Conservation (phyloP, 176 grass and related monocot species). For the Ampelocalamus luodianensis region DNA sequence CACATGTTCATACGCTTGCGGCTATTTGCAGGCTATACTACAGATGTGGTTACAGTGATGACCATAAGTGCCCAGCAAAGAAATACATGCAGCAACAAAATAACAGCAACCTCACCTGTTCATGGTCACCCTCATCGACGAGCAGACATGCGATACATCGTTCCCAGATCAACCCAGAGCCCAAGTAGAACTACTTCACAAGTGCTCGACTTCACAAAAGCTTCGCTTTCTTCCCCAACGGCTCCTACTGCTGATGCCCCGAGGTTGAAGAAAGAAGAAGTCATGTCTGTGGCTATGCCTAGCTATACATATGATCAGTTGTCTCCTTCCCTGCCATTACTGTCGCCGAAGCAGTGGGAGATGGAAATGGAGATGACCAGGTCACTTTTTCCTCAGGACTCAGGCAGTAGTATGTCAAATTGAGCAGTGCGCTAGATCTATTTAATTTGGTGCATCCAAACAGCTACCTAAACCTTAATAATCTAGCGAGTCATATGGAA, state of each 20-base stretch:
- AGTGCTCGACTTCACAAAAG: conserved; percentile 43
- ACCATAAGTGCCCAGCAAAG: conserved; percentile 49
- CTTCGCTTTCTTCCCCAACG: conserved; percentile 26
- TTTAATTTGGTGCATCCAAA: not conserved
- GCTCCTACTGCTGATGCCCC: not conserved
- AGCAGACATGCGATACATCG: conserved; percentile 48
- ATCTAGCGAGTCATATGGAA: not conserved
- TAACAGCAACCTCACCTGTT: conserved; percentile 23
- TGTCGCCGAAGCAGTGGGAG: not conserved
- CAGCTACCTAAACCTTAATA: not conserved
- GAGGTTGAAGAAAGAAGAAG: conserved; percentile 26
- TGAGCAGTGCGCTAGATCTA: not conserved
- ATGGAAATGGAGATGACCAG: conserved; percentile 24
- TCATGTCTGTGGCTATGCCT: not conserved
- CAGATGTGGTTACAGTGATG: conserved; percentile 48
- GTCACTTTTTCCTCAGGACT: not conserved
- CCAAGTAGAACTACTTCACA: conserved; percentile 28
- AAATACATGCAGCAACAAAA: conserved; percentile 56
- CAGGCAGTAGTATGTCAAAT: not conserved
- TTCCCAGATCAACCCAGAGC: conserved; percentile 15
- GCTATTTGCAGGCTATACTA: conserved; percentile 55
- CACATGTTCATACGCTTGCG: not conserved
- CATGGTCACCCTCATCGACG: conserved; percentile 39
- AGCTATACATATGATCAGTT: conserved; percentile 15
- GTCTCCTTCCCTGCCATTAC: not conserved